These are phyloP conservation scores for Monilinia vaccinii-corymbosi DNA, from an alignment of 2,329 filamentous ascomycete species.

Conservation along the genomic window DNA sequence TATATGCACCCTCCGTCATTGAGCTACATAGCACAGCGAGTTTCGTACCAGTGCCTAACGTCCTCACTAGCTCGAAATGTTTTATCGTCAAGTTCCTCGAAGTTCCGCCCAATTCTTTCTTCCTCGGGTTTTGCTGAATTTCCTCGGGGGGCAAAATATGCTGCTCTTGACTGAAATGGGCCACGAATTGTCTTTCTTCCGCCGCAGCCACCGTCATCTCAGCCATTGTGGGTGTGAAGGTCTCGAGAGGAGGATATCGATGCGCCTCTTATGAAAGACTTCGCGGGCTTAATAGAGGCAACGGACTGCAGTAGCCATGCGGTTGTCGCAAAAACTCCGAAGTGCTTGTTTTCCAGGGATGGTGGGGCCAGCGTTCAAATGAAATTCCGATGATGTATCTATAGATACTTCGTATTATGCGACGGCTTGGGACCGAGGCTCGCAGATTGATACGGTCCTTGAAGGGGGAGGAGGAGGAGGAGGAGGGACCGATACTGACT, in stretches of 20 bases:
- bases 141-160: conserved; percentile 20
- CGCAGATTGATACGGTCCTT: not conserved
- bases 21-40: conserved; percentile 5
- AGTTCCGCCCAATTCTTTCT: conserved; percentile 24
- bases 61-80: conserved; percentile 67
- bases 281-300: conserved; percentile 5
- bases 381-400: not conserved
- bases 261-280: not conserved
- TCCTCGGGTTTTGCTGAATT: conserved; percentile 20
- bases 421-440: conserved; percentile 1
- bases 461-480: not conserved
- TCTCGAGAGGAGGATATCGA: not conserved
- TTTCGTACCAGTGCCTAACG: conserved; percentile 59
- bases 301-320: conserved; percentile 7
- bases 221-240: not conserved
- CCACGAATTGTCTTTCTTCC: conserved; percentile 25
- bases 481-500: not conserved
- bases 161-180: conserved; percentile 18
- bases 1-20: conserved; percentile 2
- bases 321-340: conserved; percentile 4
- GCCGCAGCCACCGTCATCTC: conserved; percentile 2
- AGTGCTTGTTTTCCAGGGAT: not conserved
- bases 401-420: not conserved
- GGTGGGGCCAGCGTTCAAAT: conserved; percentile 3
- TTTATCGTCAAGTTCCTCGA: conserved; percentile 33